Evolutionary conservation across 345 rosid species (phyloP), one percentile per base, ranked within the genome.

Genomic region (Passiflora organensis): DNA sequence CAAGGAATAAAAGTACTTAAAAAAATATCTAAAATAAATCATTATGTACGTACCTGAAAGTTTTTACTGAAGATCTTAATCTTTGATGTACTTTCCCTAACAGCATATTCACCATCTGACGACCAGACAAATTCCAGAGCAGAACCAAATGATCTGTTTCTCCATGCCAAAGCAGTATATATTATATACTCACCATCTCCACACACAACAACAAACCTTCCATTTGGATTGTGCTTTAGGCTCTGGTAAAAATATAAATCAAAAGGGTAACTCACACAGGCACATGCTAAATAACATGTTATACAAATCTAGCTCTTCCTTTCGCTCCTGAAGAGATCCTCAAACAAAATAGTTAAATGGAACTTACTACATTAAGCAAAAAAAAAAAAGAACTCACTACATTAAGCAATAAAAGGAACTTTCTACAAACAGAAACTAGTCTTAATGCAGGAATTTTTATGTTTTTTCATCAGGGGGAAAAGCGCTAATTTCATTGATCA

Each of bases 111-210:
- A 54, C 99, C 97, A 32, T 94, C 99, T 14, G 90, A 78, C 16
- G 99, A 94, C 99, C 99, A 94, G 54, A 73, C 95, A 22, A 90
- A 87, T 74, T 94, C 99, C 74, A 94, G 62, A 18, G 96, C 97
- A 21, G 99, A 87, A 56, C 99, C 99, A 82, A 89, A 94, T 45
- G 99, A 94, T 76, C 96, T 83, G 70, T 94, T 94, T 78, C 99
- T 89, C 99, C 99, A 94, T 23, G 99, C 99, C 75, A 94, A 63
- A 66, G 99, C 97, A 5, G 99, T 94, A 60, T 94, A 94, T 66
- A 89, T 94, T 58, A 94, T 87, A 70, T 83, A 94, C 66, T 94
- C 99, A 32, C 99, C 99, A 69, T 89, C 99, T 67, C 99, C 99
- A 68, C 99, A 89, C 46, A 94, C 99, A 51, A 87, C 97, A 56